Evolutionary conservation across 2,329 filamentous ascomycete genomes (phyloP).

Genomic region (Zasmidium citrigriseum): DNA sequence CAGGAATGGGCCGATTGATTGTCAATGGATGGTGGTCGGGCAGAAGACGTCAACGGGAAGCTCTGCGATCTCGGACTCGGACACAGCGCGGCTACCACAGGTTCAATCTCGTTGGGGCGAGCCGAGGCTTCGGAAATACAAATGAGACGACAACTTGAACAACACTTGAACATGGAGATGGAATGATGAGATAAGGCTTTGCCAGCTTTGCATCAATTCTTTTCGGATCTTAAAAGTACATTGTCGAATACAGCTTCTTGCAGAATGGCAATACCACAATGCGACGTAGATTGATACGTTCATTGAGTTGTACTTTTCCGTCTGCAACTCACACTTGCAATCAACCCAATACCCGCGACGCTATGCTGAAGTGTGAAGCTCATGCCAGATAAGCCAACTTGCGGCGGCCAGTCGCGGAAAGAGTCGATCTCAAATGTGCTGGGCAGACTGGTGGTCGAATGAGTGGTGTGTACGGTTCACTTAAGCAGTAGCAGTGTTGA

Average conservation of each 20-base stretch:
- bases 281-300: slow-evolving; percentile 23
- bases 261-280: slow-evolving; percentile 22
- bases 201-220: slow-evolving; percentile 17
- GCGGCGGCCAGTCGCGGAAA: slow-evolving; percentile 15
- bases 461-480: slow-evolving; percentile 14
- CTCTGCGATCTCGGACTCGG: slow-evolving; percentile 8
- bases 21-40: slow-evolving; percentile 1
- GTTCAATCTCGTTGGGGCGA: background rate
- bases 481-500: slow-evolving; percentile 31
- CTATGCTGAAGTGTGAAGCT: slow-evolving; percentile 20
- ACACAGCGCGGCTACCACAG: background rate
- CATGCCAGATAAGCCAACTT: slow-evolving; percentile 27
- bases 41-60: slow-evolving; percentile 13
- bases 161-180: background rate
- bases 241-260: slow-evolving; percentile 24
- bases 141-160: background rate
- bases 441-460: slow-evolving; percentile 5
- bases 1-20: background rate
- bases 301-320: slow-evolving; percentile 18
- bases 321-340: slow-evolving; percentile 14
- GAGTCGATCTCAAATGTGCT: slow-evolving; percentile 7
- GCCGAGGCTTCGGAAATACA: background rate
- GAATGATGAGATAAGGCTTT: slow-evolving; percentile 1
- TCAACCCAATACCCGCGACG: slow-evolving; percentile 13
- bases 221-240: slow-evolving; percentile 25